Percentiles rank a stretch among this genome's conserved stretches.
These are phyloP conservation scores for Yamadazyma diospyri DNA, from an alignment of 1,139 yeast species.

Conservation along the genomic window DNA sequence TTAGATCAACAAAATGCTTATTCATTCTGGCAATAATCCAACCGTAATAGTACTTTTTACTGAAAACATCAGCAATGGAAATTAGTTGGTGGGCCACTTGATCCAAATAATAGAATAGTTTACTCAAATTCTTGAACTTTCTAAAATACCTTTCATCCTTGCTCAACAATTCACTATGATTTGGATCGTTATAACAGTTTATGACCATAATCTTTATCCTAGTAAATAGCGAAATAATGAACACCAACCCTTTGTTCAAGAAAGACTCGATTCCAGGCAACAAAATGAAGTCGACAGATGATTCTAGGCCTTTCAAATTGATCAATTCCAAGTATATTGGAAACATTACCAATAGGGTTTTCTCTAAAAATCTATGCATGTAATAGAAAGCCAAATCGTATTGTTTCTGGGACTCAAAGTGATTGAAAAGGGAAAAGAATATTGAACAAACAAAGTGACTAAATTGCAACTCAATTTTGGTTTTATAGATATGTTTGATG, in stretches of 20 bases:
- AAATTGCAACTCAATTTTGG: conserved; percentile 28
- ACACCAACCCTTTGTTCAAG: conserved; percentile 29
- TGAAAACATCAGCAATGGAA: conserved; percentile 11
- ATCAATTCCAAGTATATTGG: conserved; percentile 26
- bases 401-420: conserved; percentile 28
- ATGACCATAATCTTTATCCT: conserved; percentile 11
- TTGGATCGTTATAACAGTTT: conserved; percentile 5
- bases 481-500: conserved; percentile 18
- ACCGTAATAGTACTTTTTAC: conserved; percentile 15
- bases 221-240: conserved; percentile 20
- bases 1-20: conserved; percentile 4
- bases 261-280: conserved; percentile 31
- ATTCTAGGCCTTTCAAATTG: conserved; percentile 18
- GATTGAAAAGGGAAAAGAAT: conserved; percentile 26
- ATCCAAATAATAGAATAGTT: conserved; percentile 8
- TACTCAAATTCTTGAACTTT: conserved; percentile 8
- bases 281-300: conserved; percentile 34
- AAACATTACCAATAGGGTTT: conserved; percentile 26
- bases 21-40: conserved; percentile 15
- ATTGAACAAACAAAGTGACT: conserved; percentile 28
- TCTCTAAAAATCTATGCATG: conserved; percentile 25
- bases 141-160: conserved; percentile 8
- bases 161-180: conserved; percentile 8
- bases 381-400: conserved; percentile 29
- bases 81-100: conserved; percentile 11